phyloP scores from a whole-genome alignment of 2,329 filamentous ascomycete genomes.

The Diaporthe australafricana region DNA sequence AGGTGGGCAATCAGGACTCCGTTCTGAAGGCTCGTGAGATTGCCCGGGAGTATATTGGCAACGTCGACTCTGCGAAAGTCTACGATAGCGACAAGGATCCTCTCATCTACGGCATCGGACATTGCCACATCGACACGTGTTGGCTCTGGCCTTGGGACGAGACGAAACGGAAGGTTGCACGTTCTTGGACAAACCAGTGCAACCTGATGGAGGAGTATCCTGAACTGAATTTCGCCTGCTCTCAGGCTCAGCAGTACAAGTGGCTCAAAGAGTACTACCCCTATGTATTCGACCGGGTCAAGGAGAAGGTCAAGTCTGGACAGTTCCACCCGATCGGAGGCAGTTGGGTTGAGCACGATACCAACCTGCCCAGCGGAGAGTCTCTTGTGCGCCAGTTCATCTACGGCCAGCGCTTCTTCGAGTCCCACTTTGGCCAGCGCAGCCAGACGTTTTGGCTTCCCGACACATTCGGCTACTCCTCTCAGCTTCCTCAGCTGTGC shows the following conservation, averaged over 20 bases:
- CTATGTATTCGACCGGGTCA: slow-evolving; percentile 88
- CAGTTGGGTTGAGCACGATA: slow-evolving; percentile 99
- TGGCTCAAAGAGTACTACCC: slow-evolving; percentile 95
- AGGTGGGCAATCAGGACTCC: slow-evolving; percentile 81
- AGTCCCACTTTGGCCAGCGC: slow-evolving; percentile 89
- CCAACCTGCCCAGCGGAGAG: slow-evolving; percentile 95
- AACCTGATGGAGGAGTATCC: slow-evolving; percentile 95
- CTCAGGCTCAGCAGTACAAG: slow-evolving; percentile 97
- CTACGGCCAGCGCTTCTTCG: slow-evolving; percentile 94
- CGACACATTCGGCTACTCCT: slow-evolving; percentile 97
- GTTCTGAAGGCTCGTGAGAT: slow-evolving; percentile 85
- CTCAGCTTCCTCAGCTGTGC: slow-evolving; percentile 93
- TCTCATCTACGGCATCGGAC: slow-evolving; percentile 88
- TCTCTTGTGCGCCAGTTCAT: slow-evolving; percentile 94
- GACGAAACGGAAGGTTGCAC: slow-evolving; percentile 94
- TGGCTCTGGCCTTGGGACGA: slow-evolving; percentile 99
- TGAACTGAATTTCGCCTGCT: slow-evolving; percentile 91
- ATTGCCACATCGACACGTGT: slow-evolving; percentile 98
- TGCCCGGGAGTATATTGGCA: slow-evolving; percentile 84
- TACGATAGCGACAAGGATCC: slow-evolving; percentile 81
- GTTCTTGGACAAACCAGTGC: slow-evolving; percentile 97
- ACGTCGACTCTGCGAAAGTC: slow-evolving; percentile 85
- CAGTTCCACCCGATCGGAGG: slow-evolving; percentile 95
- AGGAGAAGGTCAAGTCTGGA: slow-evolving; percentile 88
- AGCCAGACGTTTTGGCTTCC: slow-evolving; percentile 97